Evolutionary conservation across 352 stramenopile genomes (phyloP), one percentile per base, ranked within the genome.

Genomic region (Phytophthora chlamydospora): DNA sequence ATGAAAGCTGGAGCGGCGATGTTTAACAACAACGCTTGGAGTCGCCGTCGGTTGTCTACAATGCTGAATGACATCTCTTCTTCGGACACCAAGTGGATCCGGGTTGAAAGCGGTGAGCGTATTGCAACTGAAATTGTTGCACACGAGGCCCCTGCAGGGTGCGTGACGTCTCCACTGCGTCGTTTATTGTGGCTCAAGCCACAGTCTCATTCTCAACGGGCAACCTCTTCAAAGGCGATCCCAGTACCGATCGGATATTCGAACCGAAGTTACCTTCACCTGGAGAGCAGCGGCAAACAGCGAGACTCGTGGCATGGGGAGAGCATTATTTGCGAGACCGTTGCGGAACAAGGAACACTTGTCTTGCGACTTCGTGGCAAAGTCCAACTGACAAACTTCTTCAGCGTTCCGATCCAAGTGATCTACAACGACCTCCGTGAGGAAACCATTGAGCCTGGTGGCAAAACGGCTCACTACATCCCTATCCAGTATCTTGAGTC

Each of bases 181-280:
- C 72, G 86, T 7, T 56, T 95, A 40, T 44, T 95, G 27, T 93
- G 86, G 86, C 58, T 95, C 2, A 88, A 90, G 38, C 84, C 84
- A 6, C 81, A 87, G 59, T 93, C 84, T 17, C 64, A 75, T 17
- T 64, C 62, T 5, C 68, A 74, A 51, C 62, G 41, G 1, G 38
- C 59, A 33, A 70, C 66, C 11, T 71, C 71, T 40, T 78, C 77
- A 0, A 93, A 95, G 49, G 75, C 84, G 6, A 93, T 93, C 49
- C 83, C 85, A 13, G 86, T 95, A n/a, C 86, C 86, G 0, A 95
- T 95, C 51, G 86, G 85, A 14, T 93, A 95, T 58, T 93, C 83
- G 7, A 91, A 95, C 64, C 78, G 85, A 24, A 93, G 84, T 41
- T 95, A 91, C 58, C 67, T 95, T 48, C 86, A 93, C 21, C 66